A percentile compares a stretch with the other conserved stretches of the same genome.
phyloP scores from a whole-genome alignment of 208 protist genomes.

The Eutreptiella sp. region DNA sequence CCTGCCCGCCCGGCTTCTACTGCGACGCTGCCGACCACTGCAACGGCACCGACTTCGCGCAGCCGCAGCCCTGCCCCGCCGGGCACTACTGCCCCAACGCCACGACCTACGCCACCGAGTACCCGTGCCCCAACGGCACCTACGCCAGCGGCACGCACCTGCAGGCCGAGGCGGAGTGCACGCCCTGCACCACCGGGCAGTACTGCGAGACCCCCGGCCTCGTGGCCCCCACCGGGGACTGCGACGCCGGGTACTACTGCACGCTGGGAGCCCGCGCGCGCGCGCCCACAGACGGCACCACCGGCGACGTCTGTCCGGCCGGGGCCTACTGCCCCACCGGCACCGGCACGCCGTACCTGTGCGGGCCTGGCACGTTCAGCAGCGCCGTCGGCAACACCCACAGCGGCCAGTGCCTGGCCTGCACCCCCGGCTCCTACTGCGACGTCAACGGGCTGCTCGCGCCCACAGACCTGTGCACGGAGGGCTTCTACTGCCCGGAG shows the following conservation, averaged over 20 bases:
- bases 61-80: constrained; percentile 2
- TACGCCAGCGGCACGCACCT: constrained; percentile 8
- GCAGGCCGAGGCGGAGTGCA: constrained; percentile 21
- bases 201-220: constrained; percentile 13
- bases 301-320: constrained; percentile 22
- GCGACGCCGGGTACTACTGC: constrained; percentile 39
- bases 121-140: constrained; percentile 23
- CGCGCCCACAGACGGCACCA: neutral
- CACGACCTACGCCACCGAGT: neutral
- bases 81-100: constrained; percentile 11
- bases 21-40: constrained; percentile 16
- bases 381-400: neutral
- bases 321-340: constrained; percentile 40
- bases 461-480: constrained; percentile 16
- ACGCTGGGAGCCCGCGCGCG: neutral
- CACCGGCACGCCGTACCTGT: constrained; percentile 10
- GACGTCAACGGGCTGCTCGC: neutral
- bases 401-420: constrained; percentile 6
- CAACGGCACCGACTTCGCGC: neutral
- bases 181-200: constrained; percentile 15
- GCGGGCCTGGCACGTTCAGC: constrained; percentile 1
- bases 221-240: neutral
- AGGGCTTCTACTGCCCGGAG: constrained; percentile 37
- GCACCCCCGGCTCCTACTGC: constrained; percentile 34
- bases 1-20: constrained; percentile 33